Evolutionary conservation across 1,284 basidiomycete genomes (phyloP).

Genomic region (Somion occarium): DNA sequence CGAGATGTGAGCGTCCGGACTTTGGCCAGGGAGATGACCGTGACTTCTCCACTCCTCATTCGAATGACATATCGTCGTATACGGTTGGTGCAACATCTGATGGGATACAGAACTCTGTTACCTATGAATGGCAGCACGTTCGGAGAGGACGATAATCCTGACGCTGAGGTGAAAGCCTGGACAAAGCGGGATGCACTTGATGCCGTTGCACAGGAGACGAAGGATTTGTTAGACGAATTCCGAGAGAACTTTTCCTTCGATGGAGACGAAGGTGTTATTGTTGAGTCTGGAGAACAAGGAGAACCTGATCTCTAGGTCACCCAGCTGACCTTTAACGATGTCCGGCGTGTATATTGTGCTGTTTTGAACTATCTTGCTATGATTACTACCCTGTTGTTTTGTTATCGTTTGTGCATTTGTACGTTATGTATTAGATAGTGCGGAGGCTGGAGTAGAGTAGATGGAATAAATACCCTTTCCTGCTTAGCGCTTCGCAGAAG

Average conservation of each 20-base stretch:
- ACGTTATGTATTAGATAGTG: no score
- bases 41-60: conserved; percentile 46
- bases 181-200: conserved; percentile 48
- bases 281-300: conserved; percentile 10
- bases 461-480: no score
- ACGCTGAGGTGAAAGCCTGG: conserved; percentile 41
- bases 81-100: conserved; percentile 52
- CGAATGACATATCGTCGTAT: conserved; percentile 54
- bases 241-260: conserved; percentile 26
- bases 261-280: conserved; percentile 24
- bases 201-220: conserved; percentile 48
- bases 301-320: neutral
- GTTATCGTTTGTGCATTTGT: no score
- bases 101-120: conserved; percentile 56
- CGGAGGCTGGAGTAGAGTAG: no score
- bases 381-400: no score
- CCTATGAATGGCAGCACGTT: conserved; percentile 32
- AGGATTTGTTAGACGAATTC: conserved; percentile 56
- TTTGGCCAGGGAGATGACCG: conserved; percentile 29
- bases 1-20: conserved; percentile 11
- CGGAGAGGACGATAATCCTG: conserved; percentile 22
- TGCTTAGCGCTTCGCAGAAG: no score
- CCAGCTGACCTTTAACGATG: neutral
- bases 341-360: neutral
- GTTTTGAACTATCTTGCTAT: neutral